These are phyloP conservation scores for Plasmodium vinckei DNA, from an alignment of 169 alveolate genomes.

Conservation along the genomic window DNA sequence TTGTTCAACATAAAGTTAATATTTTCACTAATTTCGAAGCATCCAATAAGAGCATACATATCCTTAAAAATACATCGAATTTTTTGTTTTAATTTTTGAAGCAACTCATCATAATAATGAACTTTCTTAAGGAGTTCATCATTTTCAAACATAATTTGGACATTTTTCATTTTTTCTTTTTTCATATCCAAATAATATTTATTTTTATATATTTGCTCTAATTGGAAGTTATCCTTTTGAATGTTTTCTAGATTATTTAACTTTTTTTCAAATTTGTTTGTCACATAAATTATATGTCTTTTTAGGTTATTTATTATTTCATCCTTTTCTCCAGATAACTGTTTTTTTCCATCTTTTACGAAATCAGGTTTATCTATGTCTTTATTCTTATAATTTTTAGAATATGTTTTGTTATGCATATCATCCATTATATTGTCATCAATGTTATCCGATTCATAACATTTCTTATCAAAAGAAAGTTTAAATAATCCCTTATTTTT, in stretches of 20 bases:
- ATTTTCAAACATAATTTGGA: conserved; percentile 26
- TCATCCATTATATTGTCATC: conserved; percentile 19
- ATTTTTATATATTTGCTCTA: conserved; percentile 58
- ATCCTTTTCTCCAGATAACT: conserved; percentile 11
- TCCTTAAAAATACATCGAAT: conserved; percentile 21
- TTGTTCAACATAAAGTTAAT: conserved; percentile 8
- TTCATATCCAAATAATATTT: conserved; percentile 50
- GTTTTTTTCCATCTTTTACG: conserved; percentile 3
- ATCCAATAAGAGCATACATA: conserved; percentile 12
- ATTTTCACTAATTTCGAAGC: conserved; percentile 27
- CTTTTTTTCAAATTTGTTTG: conserved; percentile 38
- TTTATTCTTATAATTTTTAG: neutral
- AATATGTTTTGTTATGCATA: conserved; percentile 4
- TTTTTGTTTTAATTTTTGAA: conserved; percentile 49
- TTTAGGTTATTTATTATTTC: conserved; percentile 52
- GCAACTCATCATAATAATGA: conserved; percentile 15
- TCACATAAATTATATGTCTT: conserved; percentile 26
- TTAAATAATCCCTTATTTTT: conserved; percentile 48
- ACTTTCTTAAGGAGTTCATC: conserved; percentile 23
- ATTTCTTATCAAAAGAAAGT: conserved; percentile 31
- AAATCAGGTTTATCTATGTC: conserved; percentile 10
- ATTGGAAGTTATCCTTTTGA: conserved; percentile 43
- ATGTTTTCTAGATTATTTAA: conserved; percentile 33
- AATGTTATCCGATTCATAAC: conserved; percentile 13
- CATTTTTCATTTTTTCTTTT: conserved; percentile 33